Evolutionary conservation across 495 filamentous ascomycete species (phyloP), one percentile per base, ranked within the genome.

Genomic region (Rhypophila decipiens): DNA sequence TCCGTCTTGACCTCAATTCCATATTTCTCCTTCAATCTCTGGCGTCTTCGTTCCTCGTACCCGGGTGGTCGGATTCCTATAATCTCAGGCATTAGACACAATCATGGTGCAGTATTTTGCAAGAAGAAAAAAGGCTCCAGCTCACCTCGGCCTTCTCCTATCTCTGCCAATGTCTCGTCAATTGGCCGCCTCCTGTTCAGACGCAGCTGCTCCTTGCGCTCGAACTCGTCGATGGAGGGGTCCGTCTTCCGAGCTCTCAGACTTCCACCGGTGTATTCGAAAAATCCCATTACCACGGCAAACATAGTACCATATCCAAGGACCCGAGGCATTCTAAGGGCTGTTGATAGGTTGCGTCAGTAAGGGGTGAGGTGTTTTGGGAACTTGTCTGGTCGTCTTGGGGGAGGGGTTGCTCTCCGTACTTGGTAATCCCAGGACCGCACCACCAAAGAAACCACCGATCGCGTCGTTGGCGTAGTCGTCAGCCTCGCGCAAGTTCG

Each of bases 81-180:
- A 10, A n/a, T 31, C 13, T 39, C 1, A 21, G 47, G n/a, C n/a
- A n/a, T n/a, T n/a, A n/a, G n/a, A n/a, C n/a, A n/a, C n/a, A n/a
- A n/a, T n/a, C n/a, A n/a, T n/a, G n/a, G n/a, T n/a, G n/a, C n/a
- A n/a, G n/a, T n/a, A n/a, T n/a, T n/a, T n/a, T n/a, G n/a, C n/a
- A n/a, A n/a, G n/a, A n/a, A n/a, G n/a, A n/a, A n/a, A n/a, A n/a
- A n/a, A n/a, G n/a, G n/a, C n/a, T n/a, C n/a, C 31, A 24, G 53
- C 76, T 56, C 75, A 93, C 90, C 87, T 80, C 90, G 77, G 50
- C 89, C 88, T 73, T 99, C 94, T 22, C 94, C 94, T 45, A 97
- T 47, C 47, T 90, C 76, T 9, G 79, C 73, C 46, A 97, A 69
- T 8, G 87, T 95, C 69, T 96, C 82, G 63, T 90, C 82, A 20